Percentiles rank a stretch among this genome's conserved stretches.
Conservation (phyloP, 1,284 basidiomycete genomes). For the Chiua sp. region DNA sequence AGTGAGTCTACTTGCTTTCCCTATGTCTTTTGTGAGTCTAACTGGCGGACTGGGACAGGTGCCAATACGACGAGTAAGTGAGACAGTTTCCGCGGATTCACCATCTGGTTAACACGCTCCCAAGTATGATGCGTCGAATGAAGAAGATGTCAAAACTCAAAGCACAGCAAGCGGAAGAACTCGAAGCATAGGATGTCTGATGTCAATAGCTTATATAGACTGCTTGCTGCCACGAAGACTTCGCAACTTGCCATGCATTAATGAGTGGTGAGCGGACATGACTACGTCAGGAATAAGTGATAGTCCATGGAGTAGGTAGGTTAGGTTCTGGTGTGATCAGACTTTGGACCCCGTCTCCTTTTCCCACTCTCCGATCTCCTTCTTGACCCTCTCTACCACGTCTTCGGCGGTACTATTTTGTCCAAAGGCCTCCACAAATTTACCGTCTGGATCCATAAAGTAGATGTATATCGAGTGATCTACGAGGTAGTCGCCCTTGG, state of each 20-base stretch:
- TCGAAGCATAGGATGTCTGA: conserved; percentile 34
- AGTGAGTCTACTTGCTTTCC: conserved; percentile 49
- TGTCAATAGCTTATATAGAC: conserved; percentile 21
- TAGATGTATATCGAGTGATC: conserved; percentile 99
- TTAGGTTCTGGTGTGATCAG: conserved; percentile 29
- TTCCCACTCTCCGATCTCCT: conserved; percentile 65
- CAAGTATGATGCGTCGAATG: conserved; percentile 85
- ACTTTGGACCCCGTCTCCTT: conserved; percentile 41
- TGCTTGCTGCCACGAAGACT: background rate
- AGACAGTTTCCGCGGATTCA: background rate
- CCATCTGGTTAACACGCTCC: conserved; percentile 9
- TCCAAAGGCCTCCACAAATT: conserved; percentile 98
- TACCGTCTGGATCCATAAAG: conserved; percentile 95
- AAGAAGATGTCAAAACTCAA: conserved; percentile 78
- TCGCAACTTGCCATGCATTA: conserved; percentile 13
- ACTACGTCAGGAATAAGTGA: conserved; percentile 13
- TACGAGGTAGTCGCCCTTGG: conserved; percentile 93
- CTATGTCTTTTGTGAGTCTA: background rate
- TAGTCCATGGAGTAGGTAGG: background rate
- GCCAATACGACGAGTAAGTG: conserved; percentile 90
- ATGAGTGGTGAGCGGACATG: conserved; percentile 22
- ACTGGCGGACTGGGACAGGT: conserved; percentile 55
- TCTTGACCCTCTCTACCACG: conserved; percentile 65
- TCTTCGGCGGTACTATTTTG: conserved; percentile 79
- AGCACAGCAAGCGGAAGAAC: conserved; percentile 62